Evolutionary conservation across 73 alveolate genomes (phyloP).

Genomic region (Paramecium tetraurelia): DNA sequence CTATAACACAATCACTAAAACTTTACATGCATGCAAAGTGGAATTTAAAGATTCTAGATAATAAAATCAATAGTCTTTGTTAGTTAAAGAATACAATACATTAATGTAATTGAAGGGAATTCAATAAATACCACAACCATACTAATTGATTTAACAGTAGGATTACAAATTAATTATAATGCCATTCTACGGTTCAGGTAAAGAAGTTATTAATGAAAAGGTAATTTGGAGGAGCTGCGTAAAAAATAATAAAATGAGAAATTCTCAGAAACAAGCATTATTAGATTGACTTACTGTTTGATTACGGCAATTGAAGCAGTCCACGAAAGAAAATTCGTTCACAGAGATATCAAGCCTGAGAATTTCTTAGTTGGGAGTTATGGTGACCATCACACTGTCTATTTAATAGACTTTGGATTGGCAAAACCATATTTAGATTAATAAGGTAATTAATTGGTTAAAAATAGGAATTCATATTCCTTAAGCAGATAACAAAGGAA

Average conservation of each 20-base stretch:
- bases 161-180: slow-evolving; percentile 8
- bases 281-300: slow-evolving; percentile 29
- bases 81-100: slow-evolving; percentile 35
- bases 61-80: background rate
- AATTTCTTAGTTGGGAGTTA: slow-evolving; percentile 60
- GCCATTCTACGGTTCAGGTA: slow-evolving; percentile 28
- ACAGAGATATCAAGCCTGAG: slow-evolving; percentile 65
- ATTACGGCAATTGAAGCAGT: slow-evolving; percentile 38
- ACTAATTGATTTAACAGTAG: slow-evolving; percentile 11
- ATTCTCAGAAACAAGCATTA: slow-evolving; percentile 21
- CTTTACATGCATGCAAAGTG: slow-evolving; percentile 40
- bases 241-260: background rate
- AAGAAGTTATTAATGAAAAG: background rate
- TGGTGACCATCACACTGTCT: slow-evolving; percentile 52
- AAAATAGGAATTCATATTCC: slow-evolving; percentile 49
- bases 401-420: slow-evolving; percentile 59
- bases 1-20: background rate
- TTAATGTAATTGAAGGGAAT: background rate
- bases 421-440: slow-evolving; percentile 42
- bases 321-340: slow-evolving; percentile 48
- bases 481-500: slow-evolving; percentile 32
- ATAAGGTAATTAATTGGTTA: background rate
- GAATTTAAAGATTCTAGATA: slow-evolving; percentile 33
- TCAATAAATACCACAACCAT: slow-evolving; percentile 37
- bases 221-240: slow-evolving; percentile 42